Evolutionary conservation across 2,329 filamentous ascomycete species (phyloP), one percentile per base, ranked within the genome.

Genomic region (Bertia moriformis): DNA sequence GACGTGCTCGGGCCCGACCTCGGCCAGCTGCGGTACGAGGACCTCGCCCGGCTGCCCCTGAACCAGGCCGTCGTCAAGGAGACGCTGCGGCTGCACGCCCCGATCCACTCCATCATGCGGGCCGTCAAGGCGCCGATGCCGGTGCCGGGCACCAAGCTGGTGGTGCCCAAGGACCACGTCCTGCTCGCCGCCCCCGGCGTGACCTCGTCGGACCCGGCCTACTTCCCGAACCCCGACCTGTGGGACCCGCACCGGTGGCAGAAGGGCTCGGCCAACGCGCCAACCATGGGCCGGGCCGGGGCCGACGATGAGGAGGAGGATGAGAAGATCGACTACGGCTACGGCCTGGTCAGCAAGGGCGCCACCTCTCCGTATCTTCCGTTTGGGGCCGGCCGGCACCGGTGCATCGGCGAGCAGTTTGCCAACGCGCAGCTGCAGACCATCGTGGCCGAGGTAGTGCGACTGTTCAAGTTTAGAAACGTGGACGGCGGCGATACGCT

Each of bases 201-300:
- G 46, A 83, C 83, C 15, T 79, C 81, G 39, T 69, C 77, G 41
- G 78, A 83, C 43, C 64, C 73, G 17, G 60, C 72, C 42, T 83
- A 80, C 65, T 96, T 96, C 69, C 83, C 86, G 15, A 73, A 93
- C 49, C 82, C 88, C 4, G 62, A 81, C 17, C 57, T 71, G 39
- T 96, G 89, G 88, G 81, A 95, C 54, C 89, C 89, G 38, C 85
- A 91, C 61, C 80, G 89, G 41, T 96, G 89, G 89, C 77, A 86
- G 48, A 68, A 73, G 45, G 74, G 71, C 42, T 73, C 73, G 32
- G 63, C 66, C 40, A 68, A 69, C 44, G 71, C 63, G 18, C 69
- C 67, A 39, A 67, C 48, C 41, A 54, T 71, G 15, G 46, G 53
- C 17, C 58, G 61, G 43, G 59, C 55, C 41, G 62, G 62, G 37